Base-by-base conservation (phyloP, 2,329 filamentous ascomycete genomes). In the Neoscytalidium dimidiatum region DNA sequence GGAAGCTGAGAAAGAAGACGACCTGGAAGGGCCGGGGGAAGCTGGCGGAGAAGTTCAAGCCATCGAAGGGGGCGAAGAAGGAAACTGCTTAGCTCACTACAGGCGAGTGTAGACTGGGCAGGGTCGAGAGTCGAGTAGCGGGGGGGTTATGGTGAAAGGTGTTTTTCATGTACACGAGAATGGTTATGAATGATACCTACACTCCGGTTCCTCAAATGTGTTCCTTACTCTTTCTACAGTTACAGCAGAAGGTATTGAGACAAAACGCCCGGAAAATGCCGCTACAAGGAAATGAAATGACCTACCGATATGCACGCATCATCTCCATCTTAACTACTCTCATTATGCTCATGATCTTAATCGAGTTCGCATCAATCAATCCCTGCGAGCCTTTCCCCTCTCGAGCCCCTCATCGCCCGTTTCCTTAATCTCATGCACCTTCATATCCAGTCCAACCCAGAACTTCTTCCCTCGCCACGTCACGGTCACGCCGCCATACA, bases 391-490 rank as follows among this genome's bases (percentile, higher is more conserved):
- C 28, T 62, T 62, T 1, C 58, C 21, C 21, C 33, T 23, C 19
- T 51, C 58, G 9, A 11, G n/a, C 6, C 28, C 58, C 35, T 41
- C 58, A 11, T 33, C 56, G 4, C 38, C 46, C 33, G 51, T 61
- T 11, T 66, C 68, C 41, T 75, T 68, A 53, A 86, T 81, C 70
- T 88, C 87, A 69, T 86, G 83, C 28, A 96, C 94, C 58, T 88
- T 91, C 84, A 94, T 94, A 75, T 98, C 91, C 70, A 92, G 84
- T 1, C 90, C 87, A 1, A 98, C 94, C 71, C 86, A 86, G 75
- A 98, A 98, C 29, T 82, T 85, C 72, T 89, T 89, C 0, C 94
- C 94, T 64, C 95, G 83, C 96, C 95, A 99, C 61, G 86, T 86
- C 0, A 99, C 92, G 0, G 89, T 94, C 1, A 90, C 88, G 0